Evolutionary conservation across 192 early-diverging fungal genomes (phyloP).

Genomic region (Mortierella antarctica): DNA sequence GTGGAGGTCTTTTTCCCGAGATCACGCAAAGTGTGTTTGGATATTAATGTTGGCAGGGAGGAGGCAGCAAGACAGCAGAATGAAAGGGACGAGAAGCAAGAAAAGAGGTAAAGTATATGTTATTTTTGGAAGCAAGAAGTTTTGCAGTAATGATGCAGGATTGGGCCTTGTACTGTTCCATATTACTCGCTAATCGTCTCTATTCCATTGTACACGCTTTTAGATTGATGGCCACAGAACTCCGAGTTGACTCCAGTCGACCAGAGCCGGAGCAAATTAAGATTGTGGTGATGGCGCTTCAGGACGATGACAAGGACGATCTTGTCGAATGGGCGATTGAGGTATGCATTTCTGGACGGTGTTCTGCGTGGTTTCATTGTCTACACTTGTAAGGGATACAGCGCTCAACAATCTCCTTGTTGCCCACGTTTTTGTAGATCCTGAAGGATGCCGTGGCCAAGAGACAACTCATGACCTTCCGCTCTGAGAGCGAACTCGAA

Average conservation of each 20-base stretch:
- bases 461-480: conserved; percentile 43
- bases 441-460: conserved; percentile 52
- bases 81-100: conserved; percentile 17
- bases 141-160: no score
- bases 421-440: conserved; percentile 20
- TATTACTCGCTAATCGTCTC: neutral
- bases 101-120: conserved; percentile 23
- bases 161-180: no score
- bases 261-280: conserved; percentile 61
- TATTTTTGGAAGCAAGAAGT: neutral
- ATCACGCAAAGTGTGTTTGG: conserved; percentile 42
- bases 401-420: neutral
- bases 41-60: conserved; percentile 37
- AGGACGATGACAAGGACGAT: conserved; percentile 49
- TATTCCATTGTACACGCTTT: neutral
- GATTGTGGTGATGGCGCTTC: conserved; percentile 58
- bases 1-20: conserved; percentile 70
- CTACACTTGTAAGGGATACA: neutral
- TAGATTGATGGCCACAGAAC: conserved; percentile 38
- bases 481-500: conserved; percentile 38
- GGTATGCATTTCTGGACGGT: conserved; percentile 12
- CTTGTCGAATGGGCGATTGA: conserved; percentile 57
- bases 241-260: conserved; percentile 42
- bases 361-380: neutral
- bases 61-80: conserved; percentile 7